phyloP scores from a whole-genome alignment of 1,284 basidiomycete genomes.

The Ceratobasidium sp. region DNA sequence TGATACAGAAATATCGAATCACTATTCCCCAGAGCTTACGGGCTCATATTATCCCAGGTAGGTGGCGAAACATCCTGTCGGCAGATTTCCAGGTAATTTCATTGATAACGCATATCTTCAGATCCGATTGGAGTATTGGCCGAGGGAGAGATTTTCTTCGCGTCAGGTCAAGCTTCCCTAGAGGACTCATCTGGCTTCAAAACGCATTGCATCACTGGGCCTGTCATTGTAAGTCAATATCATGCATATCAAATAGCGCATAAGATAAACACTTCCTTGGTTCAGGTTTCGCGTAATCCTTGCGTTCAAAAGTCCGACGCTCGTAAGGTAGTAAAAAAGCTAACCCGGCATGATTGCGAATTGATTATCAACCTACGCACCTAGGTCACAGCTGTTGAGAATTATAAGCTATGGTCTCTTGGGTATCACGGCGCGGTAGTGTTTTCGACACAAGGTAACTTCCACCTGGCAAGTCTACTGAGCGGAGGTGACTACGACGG shows the following conservation, averaged over 20 bases:
- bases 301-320: slow-evolving; percentile 36
- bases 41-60: slow-evolving; percentile 47
- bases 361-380: not conserved
- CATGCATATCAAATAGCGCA: not conserved
- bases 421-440: slow-evolving; percentile 42
- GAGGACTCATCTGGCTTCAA: not conserved
- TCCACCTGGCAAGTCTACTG: slow-evolving; percentile 42
- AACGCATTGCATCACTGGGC: slow-evolving; percentile 19
- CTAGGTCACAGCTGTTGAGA: slow-evolving; percentile 45
- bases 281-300: slow-evolving; percentile 31
- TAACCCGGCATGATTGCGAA: not conserved
- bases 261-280: not conserved
- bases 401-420: slow-evolving; percentile 11
- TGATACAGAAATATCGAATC: slow-evolving; percentile 40
- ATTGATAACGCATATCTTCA: not conserved
- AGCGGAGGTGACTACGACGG: slow-evolving; percentile 49
- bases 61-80: not conserved
- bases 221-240: slow-evolving; percentile 18
- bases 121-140: slow-evolving; percentile 45
- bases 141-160: slow-evolving; percentile 46
- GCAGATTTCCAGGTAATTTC: not conserved
- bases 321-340: not conserved
- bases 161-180: slow-evolving; percentile 27
- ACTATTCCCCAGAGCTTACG: slow-evolving; percentile 36
- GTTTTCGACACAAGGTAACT: slow-evolving; percentile 43